phyloP scores from a whole-genome alignment of 2,329 filamentous ascomycete genomes.

The Cordyceps fumosorosea region DNA sequence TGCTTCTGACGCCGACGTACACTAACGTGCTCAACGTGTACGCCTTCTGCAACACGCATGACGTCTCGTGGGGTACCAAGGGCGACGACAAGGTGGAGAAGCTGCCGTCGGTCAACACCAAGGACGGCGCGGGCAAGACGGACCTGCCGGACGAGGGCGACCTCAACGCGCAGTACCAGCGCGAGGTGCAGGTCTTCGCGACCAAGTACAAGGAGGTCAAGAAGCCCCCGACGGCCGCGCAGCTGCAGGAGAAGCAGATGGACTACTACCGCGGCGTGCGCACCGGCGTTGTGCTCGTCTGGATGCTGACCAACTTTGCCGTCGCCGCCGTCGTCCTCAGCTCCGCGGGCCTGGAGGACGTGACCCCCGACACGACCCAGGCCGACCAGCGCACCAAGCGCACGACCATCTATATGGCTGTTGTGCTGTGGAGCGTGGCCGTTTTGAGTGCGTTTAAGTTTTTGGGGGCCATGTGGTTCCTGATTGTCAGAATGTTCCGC shows the following conservation, averaged over 20 bases:
- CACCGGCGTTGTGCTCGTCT: constrained; percentile 82
- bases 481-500: constrained; percentile 81
- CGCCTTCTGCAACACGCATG: constrained; percentile 96
- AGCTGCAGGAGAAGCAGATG: constrained; percentile 76
- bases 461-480: constrained; percentile 81
- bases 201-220: constrained; percentile 69
- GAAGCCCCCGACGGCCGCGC: constrained; percentile 46
- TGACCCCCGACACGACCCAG: constrained; percentile 36
- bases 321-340: constrained; percentile 81
- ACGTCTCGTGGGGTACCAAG: constrained; percentile 97
- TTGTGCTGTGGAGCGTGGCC: constrained; percentile 85
- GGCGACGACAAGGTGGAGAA: constrained; percentile 94
- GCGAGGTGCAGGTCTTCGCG: constrained; percentile 68
- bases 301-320: constrained; percentile 95
- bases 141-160: constrained; percentile 93
- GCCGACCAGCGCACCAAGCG: constrained; percentile 45
- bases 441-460: constrained; percentile 81
- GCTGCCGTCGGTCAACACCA: constrained; percentile 79
- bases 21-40: constrained; percentile 99
- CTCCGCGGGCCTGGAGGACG: constrained; percentile 70
- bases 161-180: constrained; percentile 89
- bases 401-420: constrained; percentile 75
- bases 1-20: constrained; percentile 90
- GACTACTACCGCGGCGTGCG: constrained; percentile 98
- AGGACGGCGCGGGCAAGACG: constrained; percentile 85